Base-by-base conservation (phyloP, 2,329 filamentous ascomycete genomes). In the Capronia americana region DNA sequence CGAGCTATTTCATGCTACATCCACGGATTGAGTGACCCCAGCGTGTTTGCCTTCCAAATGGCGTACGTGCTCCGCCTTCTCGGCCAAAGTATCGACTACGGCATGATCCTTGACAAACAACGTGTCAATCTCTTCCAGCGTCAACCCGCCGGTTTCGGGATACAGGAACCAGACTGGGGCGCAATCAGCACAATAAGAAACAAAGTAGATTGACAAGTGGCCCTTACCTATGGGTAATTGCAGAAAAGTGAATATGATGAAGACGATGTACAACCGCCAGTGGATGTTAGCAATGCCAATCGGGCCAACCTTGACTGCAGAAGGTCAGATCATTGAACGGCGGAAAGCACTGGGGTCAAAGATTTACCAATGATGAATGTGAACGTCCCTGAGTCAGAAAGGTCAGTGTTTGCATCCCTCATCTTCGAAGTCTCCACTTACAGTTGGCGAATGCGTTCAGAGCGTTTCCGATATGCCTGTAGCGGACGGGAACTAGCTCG, bases 401-500 rank as follows among this genome's bases (percentile, higher is more conserved):
- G 1, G 30, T 57, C 10, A 57, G 54, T 38, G 24, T 12, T 44
- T 10, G 65, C 64, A 10, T 57, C 53, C 20, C 64, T 53, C 10
- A 61, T 62, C 4, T 62, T 62, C 10, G 62, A 57, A 11, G 62
- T 28, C 32, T 64, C 28, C 10, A 57, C 30, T 14, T 44, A 38
- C 17, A 20, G 17, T 34, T 17, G 10, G n/a, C 26, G 17, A 34
- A 20, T 23, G n/a, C 71, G 56, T 71, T 72, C 23, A 76, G 71
- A 26, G 69, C 72, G 51, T 75, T 70, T 26, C 75, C 75, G 17
- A 72, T 74, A 65, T 77, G 75, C 50, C 75, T 74, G 68, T 77
- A 72, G n/a, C 72, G 73, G 12, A 77, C 73, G 1, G 75, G 75
- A 71, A 76, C 75, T 50, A 71, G 74, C 59, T 77, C 75, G 30